These are phyloP conservation scores for Oryza brachyantha DNA, from an alignment of 176 grass and related monocot genomes.

Conservation along the genomic window DNA sequence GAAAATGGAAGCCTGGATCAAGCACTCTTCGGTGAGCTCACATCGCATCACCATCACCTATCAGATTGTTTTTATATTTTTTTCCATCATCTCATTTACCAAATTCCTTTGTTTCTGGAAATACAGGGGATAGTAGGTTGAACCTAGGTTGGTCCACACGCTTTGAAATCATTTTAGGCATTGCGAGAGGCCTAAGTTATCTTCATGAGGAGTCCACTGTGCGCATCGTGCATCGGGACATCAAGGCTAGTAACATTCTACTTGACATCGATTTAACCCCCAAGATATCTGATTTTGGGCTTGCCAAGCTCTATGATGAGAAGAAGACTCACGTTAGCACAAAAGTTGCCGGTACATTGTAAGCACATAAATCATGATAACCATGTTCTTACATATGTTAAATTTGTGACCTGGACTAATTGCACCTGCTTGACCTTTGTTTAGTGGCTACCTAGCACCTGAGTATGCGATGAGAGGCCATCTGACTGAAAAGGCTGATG, in stretches of 20 bases:
- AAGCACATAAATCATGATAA: constrained; percentile 16
- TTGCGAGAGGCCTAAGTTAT: constrained; percentile 55
- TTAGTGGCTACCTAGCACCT: constrained; percentile 61
- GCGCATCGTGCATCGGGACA: constrained; percentile 71
- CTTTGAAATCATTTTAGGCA: constrained; percentile 58
- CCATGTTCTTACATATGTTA: background rate
- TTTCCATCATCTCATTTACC: background rate
- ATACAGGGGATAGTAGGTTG: constrained; percentile 29
- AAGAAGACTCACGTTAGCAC: constrained; percentile 54
- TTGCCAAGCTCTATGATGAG: constrained; percentile 65
- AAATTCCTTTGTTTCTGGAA: background rate
- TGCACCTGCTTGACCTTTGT: background rate
- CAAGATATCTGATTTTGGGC: constrained; percentile 72
- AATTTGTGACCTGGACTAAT: background rate
- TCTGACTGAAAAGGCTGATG: constrained; percentile 60
- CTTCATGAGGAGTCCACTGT: constrained; percentile 63
- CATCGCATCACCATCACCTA: background rate
- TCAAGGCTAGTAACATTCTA: constrained; percentile 66
- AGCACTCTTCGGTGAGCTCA: constrained; percentile 40
- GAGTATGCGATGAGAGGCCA: constrained; percentile 75
- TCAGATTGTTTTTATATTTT: background rate
- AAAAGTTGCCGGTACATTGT: constrained; percentile 60
- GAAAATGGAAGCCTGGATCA: constrained; percentile 72
- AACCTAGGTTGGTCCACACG: constrained; percentile 52
- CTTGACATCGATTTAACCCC: constrained; percentile 50